Base-by-base conservation (phyloP, 1,139 yeast species). In the Scheffersomyces quercinus region DNA sequence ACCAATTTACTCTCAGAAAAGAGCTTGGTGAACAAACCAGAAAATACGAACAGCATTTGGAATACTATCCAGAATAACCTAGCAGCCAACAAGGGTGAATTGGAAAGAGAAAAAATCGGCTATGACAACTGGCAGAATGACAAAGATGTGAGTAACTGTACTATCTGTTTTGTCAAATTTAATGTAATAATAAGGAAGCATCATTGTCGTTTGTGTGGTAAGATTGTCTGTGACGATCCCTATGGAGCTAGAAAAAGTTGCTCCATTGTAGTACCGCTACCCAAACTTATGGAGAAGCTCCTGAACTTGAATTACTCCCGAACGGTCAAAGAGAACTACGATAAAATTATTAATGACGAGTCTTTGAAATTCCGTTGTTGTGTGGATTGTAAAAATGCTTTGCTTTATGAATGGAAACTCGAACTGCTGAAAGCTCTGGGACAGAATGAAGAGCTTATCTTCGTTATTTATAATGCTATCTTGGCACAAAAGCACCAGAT, bases 121-220 rank as follows among this genome's bases (percentile, higher is more conserved):
- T 31, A 44, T 13, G 68, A 63, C 12, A 73, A 75, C 28, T 93
- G 98, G 98, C 80, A 80, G 48, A 73, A 74, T 45, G 95, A 85
- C 53, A 50, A 65, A 1, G 58, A 55, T 2, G 75, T 77, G 0
- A 54, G 68, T 0, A 67, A 72, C 47, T 93, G 99, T 59, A 72
- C 79, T 3, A 69, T 88, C 4, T 93, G 99, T 55, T 62, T 69
- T 16, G 68, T 73, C 10, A 56, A 60, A 31, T 93, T 89, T 60
- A 74, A 74, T 28, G 66, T 86, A 38, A 60, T 85, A 5, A 59
- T 81, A 15, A 71, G 97, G 44, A 89, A 88, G 53, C 98, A 93
- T 59, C 97, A 89, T 59, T 89, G 97, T 60, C 70, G 96, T 29
- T 62, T 88, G 29, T 93, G 98, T 67, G 98, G 98, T 0, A 60